Conservation (phyloP, 805 yeast genomes). For the Trichomonascus vanleenenianus region DNA sequence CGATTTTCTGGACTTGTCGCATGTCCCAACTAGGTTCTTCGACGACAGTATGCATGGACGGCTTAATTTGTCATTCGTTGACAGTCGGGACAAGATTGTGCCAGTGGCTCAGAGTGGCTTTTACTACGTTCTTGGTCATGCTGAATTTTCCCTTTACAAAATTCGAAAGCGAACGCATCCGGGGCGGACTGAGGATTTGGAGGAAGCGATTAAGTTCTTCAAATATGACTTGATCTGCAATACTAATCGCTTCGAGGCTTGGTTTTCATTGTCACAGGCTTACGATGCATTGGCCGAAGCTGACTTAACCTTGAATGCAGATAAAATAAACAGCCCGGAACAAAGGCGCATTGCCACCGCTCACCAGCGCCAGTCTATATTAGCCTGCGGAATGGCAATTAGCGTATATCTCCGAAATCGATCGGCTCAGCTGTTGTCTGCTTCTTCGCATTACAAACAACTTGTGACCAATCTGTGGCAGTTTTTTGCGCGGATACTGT, state of each 20-base stretch:
- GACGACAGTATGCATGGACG: conserved; percentile 18
- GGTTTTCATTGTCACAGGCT: conserved; percentile 79
- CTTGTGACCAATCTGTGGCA: conserved; percentile 42
- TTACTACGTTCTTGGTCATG: conserved; percentile 61
- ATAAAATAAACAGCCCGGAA: conserved; percentile 58
- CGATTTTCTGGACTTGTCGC: conserved; percentile 34
- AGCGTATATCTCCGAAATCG: conserved; percentile 30
- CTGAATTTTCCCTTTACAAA: conserved; percentile 60
- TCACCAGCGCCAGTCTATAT: conserved; percentile 58
- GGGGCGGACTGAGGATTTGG: conserved; percentile 74
- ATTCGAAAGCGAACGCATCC: conserved; percentile 70
- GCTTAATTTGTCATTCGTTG: conserved; percentile 13
- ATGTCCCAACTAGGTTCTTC: conserved; percentile 15
- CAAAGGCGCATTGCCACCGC: conserved; percentile 53
- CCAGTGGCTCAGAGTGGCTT: conserved; percentile 46
- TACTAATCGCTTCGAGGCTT: conserved; percentile 66
- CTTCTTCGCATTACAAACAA: conserved; percentile 25
- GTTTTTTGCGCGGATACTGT: conserved; percentile 49
- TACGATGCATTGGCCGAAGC: conserved; percentile 77
- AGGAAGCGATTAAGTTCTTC: conserved; percentile 59
- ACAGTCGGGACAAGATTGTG: conserved; percentile 23
- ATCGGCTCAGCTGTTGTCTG: not conserved
- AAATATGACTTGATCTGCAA: conserved; percentile 60
- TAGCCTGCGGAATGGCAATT: conserved; percentile 71
- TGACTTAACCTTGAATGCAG: conserved; percentile 88